Conservation (phyloP, 371 early-diverging fungal species). For the Mortierella sp. region DNA sequence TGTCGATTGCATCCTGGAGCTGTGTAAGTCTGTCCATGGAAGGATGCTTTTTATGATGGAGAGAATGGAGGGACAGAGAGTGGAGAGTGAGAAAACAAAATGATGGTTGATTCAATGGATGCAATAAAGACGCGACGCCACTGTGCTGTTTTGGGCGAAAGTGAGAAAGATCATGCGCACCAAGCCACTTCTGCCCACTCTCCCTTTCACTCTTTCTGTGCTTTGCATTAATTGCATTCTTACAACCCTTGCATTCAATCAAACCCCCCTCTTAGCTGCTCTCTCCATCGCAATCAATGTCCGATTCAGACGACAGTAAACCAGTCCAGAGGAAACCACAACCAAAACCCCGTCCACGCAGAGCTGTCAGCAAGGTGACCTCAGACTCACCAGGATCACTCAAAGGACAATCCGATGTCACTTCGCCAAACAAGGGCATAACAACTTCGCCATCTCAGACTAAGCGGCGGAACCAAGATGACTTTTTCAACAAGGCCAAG, state of each 20-base stretch:
- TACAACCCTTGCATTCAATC: neutral
- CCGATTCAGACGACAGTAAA: conserved; percentile 36
- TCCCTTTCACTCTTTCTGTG: too few species aligned
- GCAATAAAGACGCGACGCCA: too few species aligned
- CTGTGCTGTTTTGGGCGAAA: too few species aligned
- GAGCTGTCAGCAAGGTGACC: neutral
- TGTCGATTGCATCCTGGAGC: conserved; percentile 73
- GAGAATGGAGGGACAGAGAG: neutral
- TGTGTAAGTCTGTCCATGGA: conserved; percentile 67
- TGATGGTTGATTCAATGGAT: too few species aligned
- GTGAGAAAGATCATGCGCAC: too few species aligned
- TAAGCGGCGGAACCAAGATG: conserved; percentile 25
- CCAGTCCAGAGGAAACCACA: conserved; percentile 22
- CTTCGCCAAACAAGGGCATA: neutral
- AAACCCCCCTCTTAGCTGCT: neutral
- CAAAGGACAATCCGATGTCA: neutral
- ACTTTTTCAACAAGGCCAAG: conserved; percentile 47
- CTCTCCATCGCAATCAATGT: conserved; percentile 14
- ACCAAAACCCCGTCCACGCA: conserved; percentile 38
- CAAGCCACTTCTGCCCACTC: too few species aligned
- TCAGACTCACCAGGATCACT: conserved; percentile 10
- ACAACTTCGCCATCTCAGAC: conserved; percentile 11
- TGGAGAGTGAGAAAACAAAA: too few species aligned
- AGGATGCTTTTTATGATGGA: too few species aligned
- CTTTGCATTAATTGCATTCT: too few species aligned